Percentiles rank a stretch among this genome's conserved stretches.
Conservation (phyloP, 805 yeast species). For the Alloascoidea hylecoeti region DNA sequence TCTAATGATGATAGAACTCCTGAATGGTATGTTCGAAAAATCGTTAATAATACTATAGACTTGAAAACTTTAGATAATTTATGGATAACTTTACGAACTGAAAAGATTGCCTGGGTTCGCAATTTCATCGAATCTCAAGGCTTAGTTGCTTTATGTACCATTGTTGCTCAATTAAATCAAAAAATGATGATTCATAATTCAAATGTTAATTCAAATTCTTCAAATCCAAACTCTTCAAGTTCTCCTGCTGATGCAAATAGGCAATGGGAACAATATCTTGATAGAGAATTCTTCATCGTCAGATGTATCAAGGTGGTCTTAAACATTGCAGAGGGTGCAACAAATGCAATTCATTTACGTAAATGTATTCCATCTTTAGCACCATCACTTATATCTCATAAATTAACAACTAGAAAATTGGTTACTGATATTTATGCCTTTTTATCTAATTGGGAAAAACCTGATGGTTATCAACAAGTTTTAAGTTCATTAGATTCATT, state of each 20-base stretch:
- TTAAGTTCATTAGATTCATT: slow-evolving; percentile 26
- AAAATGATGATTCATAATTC: too few species aligned
- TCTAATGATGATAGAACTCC: slow-evolving; percentile 26
- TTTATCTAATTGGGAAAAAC: slow-evolving; percentile 20
- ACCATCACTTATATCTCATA: slow-evolving; percentile 53
- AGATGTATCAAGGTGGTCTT: slow-evolving; percentile 51
- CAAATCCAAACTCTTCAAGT: too few species aligned
- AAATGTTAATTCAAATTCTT: too few species aligned
- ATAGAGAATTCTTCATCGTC: slow-evolving; percentile 45
- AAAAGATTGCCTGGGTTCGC: slow-evolving; percentile 54
- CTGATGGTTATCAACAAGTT: slow-evolving; percentile 30
- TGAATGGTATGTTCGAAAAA: slow-evolving; percentile 46
- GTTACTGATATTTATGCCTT: slow-evolving; percentile 52
- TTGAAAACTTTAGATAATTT: slow-evolving; percentile 52
- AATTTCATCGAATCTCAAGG: slow-evolving; percentile 54
- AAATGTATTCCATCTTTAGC: slow-evolving; percentile 35
- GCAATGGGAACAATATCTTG: slow-evolving; percentile 26
- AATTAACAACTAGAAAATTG: slow-evolving; percentile 47
- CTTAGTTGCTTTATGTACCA: slow-evolving; percentile 43
- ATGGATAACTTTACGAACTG: slow-evolving; percentile 71
- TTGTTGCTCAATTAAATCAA: slow-evolving; percentile 29
- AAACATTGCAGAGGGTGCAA: slow-evolving; percentile 39
- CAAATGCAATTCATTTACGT: slow-evolving; percentile 21
- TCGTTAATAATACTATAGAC: slow-evolving; percentile 45
- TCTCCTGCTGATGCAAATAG: slow-evolving; percentile 12